These are phyloP conservation scores for Arthrobotrys iridis DNA, from an alignment of 2,329 filamentous ascomycete species.

Conservation along the genomic window DNA sequence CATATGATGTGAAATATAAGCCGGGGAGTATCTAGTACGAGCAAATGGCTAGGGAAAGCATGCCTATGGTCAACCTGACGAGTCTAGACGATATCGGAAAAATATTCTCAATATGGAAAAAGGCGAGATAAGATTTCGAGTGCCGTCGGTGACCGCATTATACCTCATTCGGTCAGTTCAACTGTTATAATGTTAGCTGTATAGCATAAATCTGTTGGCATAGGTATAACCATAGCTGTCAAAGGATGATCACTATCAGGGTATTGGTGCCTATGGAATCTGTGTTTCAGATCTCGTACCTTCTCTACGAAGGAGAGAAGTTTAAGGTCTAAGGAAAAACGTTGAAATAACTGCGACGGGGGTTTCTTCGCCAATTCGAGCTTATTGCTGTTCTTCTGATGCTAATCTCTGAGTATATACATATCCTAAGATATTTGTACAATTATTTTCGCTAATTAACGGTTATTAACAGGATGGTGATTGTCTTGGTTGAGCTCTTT, in stretches of 20 bases:
- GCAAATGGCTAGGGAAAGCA: too few relatives aligned
- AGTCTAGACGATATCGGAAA: not conserved
- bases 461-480: constrained; percentile 4
- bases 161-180: too few relatives aligned
- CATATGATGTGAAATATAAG: not conserved
- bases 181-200: not conserved
- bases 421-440: constrained; percentile 2
- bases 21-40: too few relatives aligned
- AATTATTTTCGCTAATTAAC: not conserved
- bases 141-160: not conserved
- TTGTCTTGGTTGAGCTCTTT: not conserved
- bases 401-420: not conserved
- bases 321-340: not conserved
- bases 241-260: not conserved
- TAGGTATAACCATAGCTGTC: not conserved
- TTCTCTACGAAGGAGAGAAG: not conserved
- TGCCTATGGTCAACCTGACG: not conserved
- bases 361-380: not conserved
- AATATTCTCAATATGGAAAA: not conserved
- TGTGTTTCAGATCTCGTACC: constrained; percentile 3
- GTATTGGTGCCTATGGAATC: constrained; percentile 1
- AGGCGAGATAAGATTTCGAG: not conserved
- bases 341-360: not conserved
- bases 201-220: not conserved
- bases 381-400: not conserved